Conservation (phyloP, 2,329 filamentous ascomycete species). For the Furcasterigmium sp. region DNA sequence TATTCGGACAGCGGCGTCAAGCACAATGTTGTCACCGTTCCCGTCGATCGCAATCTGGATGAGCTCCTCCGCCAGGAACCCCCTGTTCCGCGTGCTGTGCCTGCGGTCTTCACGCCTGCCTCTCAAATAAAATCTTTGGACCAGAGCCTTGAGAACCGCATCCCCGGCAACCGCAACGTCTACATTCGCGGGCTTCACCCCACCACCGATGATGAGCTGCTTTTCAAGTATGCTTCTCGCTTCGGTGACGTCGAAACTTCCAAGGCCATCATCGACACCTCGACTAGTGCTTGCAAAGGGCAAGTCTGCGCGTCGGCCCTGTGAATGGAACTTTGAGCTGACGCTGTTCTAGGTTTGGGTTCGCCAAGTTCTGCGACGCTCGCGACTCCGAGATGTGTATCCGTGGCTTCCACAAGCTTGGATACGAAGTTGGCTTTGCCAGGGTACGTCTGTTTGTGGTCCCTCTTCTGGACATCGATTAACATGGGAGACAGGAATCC, state of each 20-base stretch:
- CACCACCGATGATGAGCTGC: conserved; percentile 87
- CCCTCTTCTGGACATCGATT: conserved; percentile 3
- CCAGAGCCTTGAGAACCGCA: conserved; percentile 90
- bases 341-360: conserved; percentile 69
- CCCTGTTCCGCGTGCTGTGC: conserved; percentile 79
- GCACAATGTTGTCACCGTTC: conserved; percentile 23
- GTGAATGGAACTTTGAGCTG: conserved; percentile 14
- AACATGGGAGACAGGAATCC: conserved; percentile 89
- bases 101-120: conserved; percentile 78
- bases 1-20: conserved; percentile 37
- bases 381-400: conserved; percentile 94
- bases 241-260: conserved; percentile 95
- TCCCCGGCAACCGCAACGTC: conserved; percentile 88
- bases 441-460: conserved; percentile 52
- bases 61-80: conserved; percentile 71
- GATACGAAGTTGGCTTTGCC: conserved; percentile 97
- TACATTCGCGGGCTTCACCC: conserved; percentile 96
- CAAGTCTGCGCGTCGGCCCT: conserved; percentile 35
- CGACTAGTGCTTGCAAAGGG: conserved; percentile 95
- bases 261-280: conserved; percentile 96
- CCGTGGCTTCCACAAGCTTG: conserved; percentile 86
- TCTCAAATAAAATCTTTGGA: conserved; percentile 87
- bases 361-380: conserved; percentile 88
- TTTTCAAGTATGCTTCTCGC: conserved; percentile 75
- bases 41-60: conserved; percentile 50